A percentile compares a stretch with the other conserved stretches of the same genome.
phyloP scores from a whole-genome alignment of 768 basidiomycete genomes.

The Pholiota molesta region DNA sequence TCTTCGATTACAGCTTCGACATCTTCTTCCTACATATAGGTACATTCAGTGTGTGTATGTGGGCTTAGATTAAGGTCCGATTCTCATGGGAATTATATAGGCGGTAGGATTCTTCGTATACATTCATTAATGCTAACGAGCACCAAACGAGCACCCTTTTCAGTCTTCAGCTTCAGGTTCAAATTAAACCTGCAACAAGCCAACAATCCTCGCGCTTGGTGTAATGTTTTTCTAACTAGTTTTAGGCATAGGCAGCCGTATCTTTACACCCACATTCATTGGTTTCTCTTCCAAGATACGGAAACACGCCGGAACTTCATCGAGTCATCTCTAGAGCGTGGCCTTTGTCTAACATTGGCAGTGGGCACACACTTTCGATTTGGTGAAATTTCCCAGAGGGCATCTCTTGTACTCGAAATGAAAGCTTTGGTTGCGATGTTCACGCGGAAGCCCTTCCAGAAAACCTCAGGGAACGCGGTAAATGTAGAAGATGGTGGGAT shows the following conservation, averaged over 20 bases:
- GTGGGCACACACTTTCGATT: neutral
- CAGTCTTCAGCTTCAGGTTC: neutral
- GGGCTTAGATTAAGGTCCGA: conserved; percentile 6
- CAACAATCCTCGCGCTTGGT: too few species aligned
- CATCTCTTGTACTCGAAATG: neutral
- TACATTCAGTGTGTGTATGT: neutral
- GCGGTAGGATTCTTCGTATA: neutral
- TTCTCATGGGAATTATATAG: conserved; percentile 7
- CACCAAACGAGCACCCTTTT: too few species aligned
- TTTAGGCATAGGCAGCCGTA: too few species aligned
- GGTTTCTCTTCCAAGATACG: too few species aligned
- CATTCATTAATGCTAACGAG: neutral
- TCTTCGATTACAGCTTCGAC: neutral
- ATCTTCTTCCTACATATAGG: neutral
- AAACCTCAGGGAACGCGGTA: conserved; percentile 14
- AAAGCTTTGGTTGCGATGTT: conserved; percentile 2
- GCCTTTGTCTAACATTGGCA: neutral
- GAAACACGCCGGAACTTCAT: too few species aligned
- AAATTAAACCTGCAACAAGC: too few species aligned
- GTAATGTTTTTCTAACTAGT: too few species aligned
- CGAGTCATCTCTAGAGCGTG: too few species aligned
- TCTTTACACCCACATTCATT: too few species aligned
- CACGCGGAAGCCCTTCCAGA: conserved; percentile 12
- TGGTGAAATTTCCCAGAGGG: neutral
- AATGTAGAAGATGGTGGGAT: conserved; percentile 11